phyloP scores from a whole-genome alignment of 305 asterid species.

The Solanum chacoense region DNA sequence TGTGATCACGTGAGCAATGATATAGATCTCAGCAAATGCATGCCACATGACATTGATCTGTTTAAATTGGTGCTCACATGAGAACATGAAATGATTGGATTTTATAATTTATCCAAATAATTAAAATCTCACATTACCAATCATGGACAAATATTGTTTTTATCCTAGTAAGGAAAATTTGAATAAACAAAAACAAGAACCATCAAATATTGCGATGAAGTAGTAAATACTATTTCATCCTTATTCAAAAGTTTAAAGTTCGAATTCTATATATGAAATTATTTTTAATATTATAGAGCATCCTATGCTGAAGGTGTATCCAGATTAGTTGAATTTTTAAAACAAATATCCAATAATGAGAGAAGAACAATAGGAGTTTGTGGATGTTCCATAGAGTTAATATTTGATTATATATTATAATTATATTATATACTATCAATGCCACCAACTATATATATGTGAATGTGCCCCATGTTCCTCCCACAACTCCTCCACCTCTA shows the following conservation, averaged over 20 bases:
- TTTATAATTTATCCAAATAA: neutral
- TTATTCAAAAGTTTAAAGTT: neutral
- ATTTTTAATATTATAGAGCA: neutral
- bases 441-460: neutral
- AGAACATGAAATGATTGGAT: slow-evolving; percentile 10
- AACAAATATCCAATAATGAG: neutral
- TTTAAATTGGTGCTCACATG: slow-evolving; percentile 15
- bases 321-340: neutral
- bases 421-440: neutral
- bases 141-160: neutral
- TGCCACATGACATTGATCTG: slow-evolving; percentile 13
- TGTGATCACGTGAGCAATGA: slow-evolving; percentile 29
- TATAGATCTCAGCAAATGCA: slow-evolving; percentile 1
- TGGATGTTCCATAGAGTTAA: neutral
- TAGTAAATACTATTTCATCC: neutral
- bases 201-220: neutral
- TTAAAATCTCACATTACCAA: neutral
- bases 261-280: neutral
- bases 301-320: neutral
- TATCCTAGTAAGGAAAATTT: neutral
- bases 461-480: slow-evolving; percentile 37
- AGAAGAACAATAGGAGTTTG: neutral
- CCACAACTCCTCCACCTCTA: slow-evolving; percentile 5
- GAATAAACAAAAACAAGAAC: slow-evolving; percentile 1
- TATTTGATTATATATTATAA: neutral